phyloP scores from a whole-genome alignment of 2,329 filamentous ascomycete species.

The Chalara sp. region DNA sequence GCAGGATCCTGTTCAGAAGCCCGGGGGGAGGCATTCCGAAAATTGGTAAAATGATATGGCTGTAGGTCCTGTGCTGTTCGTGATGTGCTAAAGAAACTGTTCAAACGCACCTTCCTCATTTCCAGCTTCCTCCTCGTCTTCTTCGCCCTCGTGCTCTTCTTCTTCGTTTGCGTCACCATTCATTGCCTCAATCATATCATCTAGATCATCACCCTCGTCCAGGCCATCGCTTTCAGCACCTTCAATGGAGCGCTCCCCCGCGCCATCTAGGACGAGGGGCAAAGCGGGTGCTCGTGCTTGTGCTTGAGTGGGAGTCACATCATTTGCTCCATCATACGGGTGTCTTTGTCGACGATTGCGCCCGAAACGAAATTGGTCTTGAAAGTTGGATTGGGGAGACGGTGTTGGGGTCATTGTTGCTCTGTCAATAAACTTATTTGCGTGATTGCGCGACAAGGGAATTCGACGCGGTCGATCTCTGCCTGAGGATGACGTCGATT shows the following conservation, averaged over 20 bases:
- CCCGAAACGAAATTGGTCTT: background rate
- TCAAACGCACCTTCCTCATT: slow-evolving; percentile 8
- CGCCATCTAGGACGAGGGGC: background rate
- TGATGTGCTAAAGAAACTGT: background rate
- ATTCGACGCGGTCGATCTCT: too few species aligned
- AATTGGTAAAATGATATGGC: background rate
- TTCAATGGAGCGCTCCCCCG: background rate
- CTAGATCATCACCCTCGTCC: slow-evolving; percentile 1
- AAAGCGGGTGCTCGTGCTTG: background rate
- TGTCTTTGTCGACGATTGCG: slow-evolving; percentile 1
- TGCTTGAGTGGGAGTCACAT: background rate
- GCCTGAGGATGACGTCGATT: too few species aligned
- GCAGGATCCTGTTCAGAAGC: background rate
- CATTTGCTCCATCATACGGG: background rate
- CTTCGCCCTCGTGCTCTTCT: slow-evolving; percentile 8
- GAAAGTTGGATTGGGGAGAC: background rate
- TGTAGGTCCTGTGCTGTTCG: background rate
- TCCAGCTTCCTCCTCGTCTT: slow-evolving; percentile 5
- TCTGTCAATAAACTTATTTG: too few species aligned
- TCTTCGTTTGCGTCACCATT: slow-evolving; percentile 7
- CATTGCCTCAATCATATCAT: slow-evolving; percentile 2
- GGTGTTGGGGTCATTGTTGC: background rate
- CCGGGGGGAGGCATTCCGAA: too few species aligned
- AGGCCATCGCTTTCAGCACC: background rate
- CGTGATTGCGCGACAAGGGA: too few species aligned